Evolutionary conservation across 768 basidiomycete species (phyloP), one percentile per base, ranked within the genome.

Genomic region (Xanthoconium purpureum): DNA sequence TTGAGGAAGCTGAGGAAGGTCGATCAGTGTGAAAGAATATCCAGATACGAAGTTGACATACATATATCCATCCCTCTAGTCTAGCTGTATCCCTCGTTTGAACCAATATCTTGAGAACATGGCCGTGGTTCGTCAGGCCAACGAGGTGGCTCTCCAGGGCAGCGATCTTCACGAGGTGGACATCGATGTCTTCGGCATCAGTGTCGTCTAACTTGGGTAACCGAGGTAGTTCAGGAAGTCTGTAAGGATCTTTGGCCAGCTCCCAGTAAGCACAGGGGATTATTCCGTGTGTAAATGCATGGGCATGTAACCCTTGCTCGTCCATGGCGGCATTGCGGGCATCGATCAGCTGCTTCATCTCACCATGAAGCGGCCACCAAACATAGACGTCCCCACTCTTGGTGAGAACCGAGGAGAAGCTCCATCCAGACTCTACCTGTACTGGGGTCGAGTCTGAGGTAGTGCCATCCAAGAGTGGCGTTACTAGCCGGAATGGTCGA

Each of bases 341-440:
- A 35, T 68, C 60, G 50, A 84, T 70, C 4, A 55, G 58, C 11
- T 71, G 59, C 17, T 65, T 60, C 65, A 88, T 75, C 8, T 62
- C 60, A 3, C 80, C 83, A 6, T 70, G 66, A 55, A 77, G 76
- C 4, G 88, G 89, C 84, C 86, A 92, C 83, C 85, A 91, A 5
- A 88, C 83, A 58, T 84, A 82, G 43, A 89, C 84, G 46, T 84
- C 81, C 3, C 91, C 89, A n/a, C 79, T 76, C 57, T 78, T 75
- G 10, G 86, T 88, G 63, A 96, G 83, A 32, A 87, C 75, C 12
- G 84, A 80, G n/a, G 87, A 87, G 69, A 88, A 90, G 14, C 65
- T 57, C 93, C 93, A 94, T 42, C 93, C 92, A 62, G 89, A 87
- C 67, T 87, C 87, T 37, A 91, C 78, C 67, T 89, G 89, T 3